Base-by-base conservation (phyloP, 2,329 filamentous ascomycete genomes). In the Microcyclosporella mali region DNA sequence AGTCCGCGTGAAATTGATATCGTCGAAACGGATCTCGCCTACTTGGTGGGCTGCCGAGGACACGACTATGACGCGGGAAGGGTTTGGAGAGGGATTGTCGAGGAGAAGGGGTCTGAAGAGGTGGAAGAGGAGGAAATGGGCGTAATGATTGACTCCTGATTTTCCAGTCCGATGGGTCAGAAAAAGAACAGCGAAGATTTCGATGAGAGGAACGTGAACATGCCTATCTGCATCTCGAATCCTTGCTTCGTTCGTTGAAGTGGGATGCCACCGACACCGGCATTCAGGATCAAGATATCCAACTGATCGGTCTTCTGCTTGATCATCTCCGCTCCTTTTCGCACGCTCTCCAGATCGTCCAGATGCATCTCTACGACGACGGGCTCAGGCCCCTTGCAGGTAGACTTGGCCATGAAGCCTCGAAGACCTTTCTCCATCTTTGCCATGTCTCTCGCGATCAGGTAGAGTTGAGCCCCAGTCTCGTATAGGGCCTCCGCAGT, bases 71-170 rank as follows among this genome's bases (percentile, higher is more conserved):
- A 42, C 33, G 9, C 40, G 32, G 15, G 18, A 33, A 21, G 32
- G 40, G n/a, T 12, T 25, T 36, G 14, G 14, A 6, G 32, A 14
- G 17, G 33, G 19, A 8, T 32, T 29, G 21, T 19, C 11, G 37
- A 75, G 55, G 10, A 78, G 56, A 0, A 64, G 56, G 0, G 64
- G 57, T 15, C 69, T 70, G 16, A 79, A 60, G 0, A 77, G 65
- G n/a, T 73, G 62, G 45, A 74, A 72, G 17, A 79, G 64, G 1
- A 77, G 63, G 58, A 78, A 79, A 46, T 77, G 73, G 4, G 63
- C 66, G 1, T 80, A 59, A 51, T 79, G 69, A 55, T 79, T 79
- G 6, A 25, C 21, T 9, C 21, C 21, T 25, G 21, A 6, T 25
- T 9, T n/a, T n/a, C n/a, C n/a, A n/a, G n/a, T n/a, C n/a, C n/a